Percentiles rank a stretch among this genome's conserved stretches.
phyloP scores from a whole-genome alignment of 2,329 filamentous ascomycete species.

The Dactylellina drechsleri region DNA sequence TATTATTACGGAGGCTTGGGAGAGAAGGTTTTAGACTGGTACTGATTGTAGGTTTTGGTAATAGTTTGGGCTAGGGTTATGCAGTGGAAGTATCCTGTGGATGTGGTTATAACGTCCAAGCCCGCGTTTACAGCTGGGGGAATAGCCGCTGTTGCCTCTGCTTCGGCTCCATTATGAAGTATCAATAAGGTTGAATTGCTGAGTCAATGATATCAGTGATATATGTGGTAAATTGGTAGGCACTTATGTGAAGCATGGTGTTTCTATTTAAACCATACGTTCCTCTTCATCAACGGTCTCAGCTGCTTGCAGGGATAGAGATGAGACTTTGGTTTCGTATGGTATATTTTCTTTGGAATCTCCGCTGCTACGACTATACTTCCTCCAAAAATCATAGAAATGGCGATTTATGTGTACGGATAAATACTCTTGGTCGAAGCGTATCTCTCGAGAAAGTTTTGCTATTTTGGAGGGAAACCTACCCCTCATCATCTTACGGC shows the following conservation, averaged over 20 bases:
- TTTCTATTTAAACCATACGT: too few relatives aligned
- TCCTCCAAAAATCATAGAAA: background rate
- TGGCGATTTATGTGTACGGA: too few relatives aligned
- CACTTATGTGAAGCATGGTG: too few relatives aligned
- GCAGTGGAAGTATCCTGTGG: constrained; percentile 58
- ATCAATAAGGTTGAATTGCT: background rate
- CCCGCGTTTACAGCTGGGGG: constrained; percentile 34
- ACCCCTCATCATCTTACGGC: constrained; percentile 14
- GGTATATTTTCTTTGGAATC: background rate
- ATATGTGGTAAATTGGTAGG: too few relatives aligned
- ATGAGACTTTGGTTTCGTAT: too few relatives aligned
- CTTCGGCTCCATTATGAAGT: constrained; percentile 33
- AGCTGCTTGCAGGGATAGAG: too few relatives aligned
- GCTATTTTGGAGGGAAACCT: background rate
- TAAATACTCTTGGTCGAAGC: too few relatives aligned
- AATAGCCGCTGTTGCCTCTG: constrained; percentile 33
- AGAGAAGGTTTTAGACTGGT: background rate
- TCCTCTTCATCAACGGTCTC: too few relatives aligned
- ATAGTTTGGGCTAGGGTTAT: constrained; percentile 58
- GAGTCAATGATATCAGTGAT: background rate
- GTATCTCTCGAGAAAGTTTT: too few relatives aligned
- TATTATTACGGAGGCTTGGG: too few relatives aligned
- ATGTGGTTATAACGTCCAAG: constrained; percentile 56
- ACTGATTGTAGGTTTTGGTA: background rate
- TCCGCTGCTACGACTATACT: background rate